Evolutionary conservation across 345 rosid genomes (phyloP).

Genomic region (Populus alba): DNA sequence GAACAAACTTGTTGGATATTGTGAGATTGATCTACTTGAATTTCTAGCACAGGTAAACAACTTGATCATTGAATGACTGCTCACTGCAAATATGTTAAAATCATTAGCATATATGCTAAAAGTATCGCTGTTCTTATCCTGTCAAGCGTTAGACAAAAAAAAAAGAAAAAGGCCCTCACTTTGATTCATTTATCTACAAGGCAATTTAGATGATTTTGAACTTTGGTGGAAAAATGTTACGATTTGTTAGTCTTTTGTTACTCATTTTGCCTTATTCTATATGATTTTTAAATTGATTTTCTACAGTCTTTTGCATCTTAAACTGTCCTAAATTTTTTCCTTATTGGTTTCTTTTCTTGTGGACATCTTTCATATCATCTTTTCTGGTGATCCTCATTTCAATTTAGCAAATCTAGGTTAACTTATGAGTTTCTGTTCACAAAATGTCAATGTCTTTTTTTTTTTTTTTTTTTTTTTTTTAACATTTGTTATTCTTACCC

Average conservation of each 20-base stretch:
- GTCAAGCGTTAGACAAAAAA: background rate
- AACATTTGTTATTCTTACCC: background rate
- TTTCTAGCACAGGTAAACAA: constrained; percentile 54
- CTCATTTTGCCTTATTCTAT: background rate
- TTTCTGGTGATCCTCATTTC: background rate
- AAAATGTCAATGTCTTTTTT: background rate
- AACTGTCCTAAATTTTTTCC: background rate
- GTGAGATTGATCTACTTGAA: constrained; percentile 78
- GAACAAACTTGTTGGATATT: constrained; percentile 74
- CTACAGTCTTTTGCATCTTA: background rate
- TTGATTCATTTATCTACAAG: background rate
- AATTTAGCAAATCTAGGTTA: background rate
- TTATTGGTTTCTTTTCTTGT: background rate
- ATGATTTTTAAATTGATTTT: background rate
- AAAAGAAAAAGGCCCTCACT: background rate
- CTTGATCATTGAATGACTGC: constrained; percentile 4
- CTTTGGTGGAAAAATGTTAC: background rate
- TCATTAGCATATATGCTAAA: background rate
- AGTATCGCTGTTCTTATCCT: background rate
- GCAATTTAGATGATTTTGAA: background rate
- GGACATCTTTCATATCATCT: background rate
- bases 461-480: background rate
- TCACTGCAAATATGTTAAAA: background rate
- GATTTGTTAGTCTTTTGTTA: background rate
- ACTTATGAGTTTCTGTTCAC: background rate